Base-by-base conservation (phyloP, 805 yeast species). In the Hanseniaspora meyeri region DNA sequence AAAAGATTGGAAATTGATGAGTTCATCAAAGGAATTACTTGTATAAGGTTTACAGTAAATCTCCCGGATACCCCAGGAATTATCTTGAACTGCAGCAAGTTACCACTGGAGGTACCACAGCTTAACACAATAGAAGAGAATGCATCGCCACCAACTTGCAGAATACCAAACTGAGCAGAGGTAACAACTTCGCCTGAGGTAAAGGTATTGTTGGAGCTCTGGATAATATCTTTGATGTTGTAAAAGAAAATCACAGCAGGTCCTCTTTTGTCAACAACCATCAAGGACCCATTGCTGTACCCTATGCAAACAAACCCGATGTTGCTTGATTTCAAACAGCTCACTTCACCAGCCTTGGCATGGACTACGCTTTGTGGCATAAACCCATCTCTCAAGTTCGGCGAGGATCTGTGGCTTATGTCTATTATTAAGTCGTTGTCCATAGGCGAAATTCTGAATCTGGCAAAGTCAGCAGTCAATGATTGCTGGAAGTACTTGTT, bases 301-400 rank as follows among this genome's bases (percentile, higher is more conserved):
- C 86, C 95, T 43, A 87, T 72, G 0, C 85, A 93, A 9, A 85
- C 86, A 70, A 93, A 90, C 0, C 96, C 96, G 50, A 88, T 74
- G 60, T 83, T 77, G 59, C 90, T 82, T 66, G 85, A 78, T 55
- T 77, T 74, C 50, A 90, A 59, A 1, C 86, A 77, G 0, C 90
- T 73, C 10, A 86, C 82, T 4, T 65, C 65, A 0, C 81, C 80
- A 39, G 69, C 69, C 40, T 71, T 64, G 17, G 77, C 75, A 43
- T 74, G 71, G 17, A 81, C 61, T 1, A 75, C 72, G 48, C 74
- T 71, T 27, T 66, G 68, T 0, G 91, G 90, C 61, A 84, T 62
- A 60, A 82, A 82, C 0, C 89, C 90, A 57, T 79, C 82, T 57
- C 70, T 72, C 8, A 79, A 51, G 48, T 70, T 71, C 12, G 68